These are phyloP conservation scores for Botrytis sinoallii DNA, from an alignment of 2,329 filamentous ascomycete genomes.

Conservation along the genomic window DNA sequence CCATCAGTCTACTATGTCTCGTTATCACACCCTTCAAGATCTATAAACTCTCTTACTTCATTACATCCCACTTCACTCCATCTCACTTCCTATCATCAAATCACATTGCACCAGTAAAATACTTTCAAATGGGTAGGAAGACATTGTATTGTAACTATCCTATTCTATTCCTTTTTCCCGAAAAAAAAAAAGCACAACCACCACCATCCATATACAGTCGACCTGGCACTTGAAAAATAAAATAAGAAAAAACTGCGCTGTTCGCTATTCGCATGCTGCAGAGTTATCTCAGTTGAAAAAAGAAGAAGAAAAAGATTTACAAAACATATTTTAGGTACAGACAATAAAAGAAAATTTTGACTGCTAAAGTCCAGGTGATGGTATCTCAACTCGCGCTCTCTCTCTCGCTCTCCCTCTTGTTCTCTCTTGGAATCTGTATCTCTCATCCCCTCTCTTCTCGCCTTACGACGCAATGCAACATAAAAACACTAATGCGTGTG, in stretches of 20 bases:
- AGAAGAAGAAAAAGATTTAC: slow-evolving; percentile 7
- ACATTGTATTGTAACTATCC: slow-evolving; percentile 4
- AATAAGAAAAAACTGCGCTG: neutral
- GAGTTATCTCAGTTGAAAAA: slow-evolving; percentile 4
- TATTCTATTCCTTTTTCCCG: neutral
- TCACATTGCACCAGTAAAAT: neutral
- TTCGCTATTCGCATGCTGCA: slow-evolving; percentile 10
- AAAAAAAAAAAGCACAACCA: neutral
- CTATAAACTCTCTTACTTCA: neutral
- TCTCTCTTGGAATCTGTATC: neutral
- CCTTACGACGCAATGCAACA: neutral
- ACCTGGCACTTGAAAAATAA: neutral
- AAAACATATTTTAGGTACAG: slow-evolving; percentile 17
- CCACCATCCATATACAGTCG: slow-evolving; percentile 4
- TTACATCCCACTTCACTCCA: neutral
- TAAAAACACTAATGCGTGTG: slow-evolving; percentile 1
- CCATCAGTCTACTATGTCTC: neutral
- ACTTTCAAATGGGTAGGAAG: neutral
- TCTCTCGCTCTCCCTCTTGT: neutral
- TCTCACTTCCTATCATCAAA: neutral
- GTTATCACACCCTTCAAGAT: neutral
- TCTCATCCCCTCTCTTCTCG: neutral
- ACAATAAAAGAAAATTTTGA: slow-evolving; percentile 6
- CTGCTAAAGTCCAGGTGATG: slow-evolving; percentile 15
- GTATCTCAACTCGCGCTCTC: slow-evolving; percentile 5